A percentile compares a stretch with the other conserved stretches of the same genome.
Evolutionary conservation across 352 stramenopile genomes (phyloP).

Genomic region (Porosira glacialis): DNA sequence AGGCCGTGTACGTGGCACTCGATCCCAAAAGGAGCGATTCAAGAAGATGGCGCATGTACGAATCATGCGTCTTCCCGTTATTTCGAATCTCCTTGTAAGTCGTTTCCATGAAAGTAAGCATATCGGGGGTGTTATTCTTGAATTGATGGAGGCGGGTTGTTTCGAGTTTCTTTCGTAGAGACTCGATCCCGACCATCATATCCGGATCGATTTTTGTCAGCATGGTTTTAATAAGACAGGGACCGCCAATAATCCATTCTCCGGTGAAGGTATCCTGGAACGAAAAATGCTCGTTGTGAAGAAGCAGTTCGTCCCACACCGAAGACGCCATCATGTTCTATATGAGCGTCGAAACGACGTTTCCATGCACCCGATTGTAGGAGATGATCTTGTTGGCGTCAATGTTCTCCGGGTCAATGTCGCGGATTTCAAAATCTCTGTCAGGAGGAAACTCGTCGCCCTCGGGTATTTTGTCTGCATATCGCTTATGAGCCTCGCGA

Average conservation of each 20-base stretch:
- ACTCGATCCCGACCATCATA: slow-evolving; percentile 5
- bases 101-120: background rate
- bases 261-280: slow-evolving; percentile 10
- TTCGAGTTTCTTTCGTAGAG: background rate
- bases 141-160: background rate
- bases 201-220: slow-evolving; percentile 8
- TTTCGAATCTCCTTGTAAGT: background rate
- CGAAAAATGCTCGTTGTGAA: slow-evolving; percentile 4
- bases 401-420: slow-evolving; percentile 7
- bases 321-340: slow-evolving; percentile 5
- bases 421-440: background rate
- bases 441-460: background rate
- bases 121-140: slow-evolving; percentile 2
- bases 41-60: background rate
- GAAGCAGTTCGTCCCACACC: background rate
- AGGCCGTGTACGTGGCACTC: slow-evolving; percentile 10
- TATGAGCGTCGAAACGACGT: slow-evolving; percentile 4
- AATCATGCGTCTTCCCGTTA: background rate
- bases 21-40: slow-evolving; percentile 1
- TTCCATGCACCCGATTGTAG: slow-evolving; percentile 4
- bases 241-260: slow-evolving; percentile 3
- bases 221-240: background rate
- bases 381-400: slow-evolving; percentile 2
- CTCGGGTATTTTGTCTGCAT: background rate
- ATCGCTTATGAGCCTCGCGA: slow-evolving; percentile 1